These are phyloP conservation scores for Cutaneotrichosporon mucoides DNA, from an alignment of 1,284 basidiomycete genomes.

Conservation along the genomic window DNA sequence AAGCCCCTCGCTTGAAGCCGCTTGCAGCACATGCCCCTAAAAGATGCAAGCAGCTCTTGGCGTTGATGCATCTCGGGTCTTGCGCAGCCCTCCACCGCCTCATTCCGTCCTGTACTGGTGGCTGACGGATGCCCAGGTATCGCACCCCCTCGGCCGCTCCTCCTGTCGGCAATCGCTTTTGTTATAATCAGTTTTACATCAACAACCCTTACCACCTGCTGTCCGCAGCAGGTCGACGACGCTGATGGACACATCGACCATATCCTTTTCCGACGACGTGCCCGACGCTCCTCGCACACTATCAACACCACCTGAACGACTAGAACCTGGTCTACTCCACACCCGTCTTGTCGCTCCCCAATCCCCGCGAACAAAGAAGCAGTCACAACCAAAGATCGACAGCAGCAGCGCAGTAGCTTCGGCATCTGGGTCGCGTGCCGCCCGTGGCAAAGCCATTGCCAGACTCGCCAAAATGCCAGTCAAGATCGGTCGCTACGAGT, in stretches of 20 bases:
- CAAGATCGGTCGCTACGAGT: slow-evolving; percentile 2
- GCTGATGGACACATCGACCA: slow-evolving; percentile 35
- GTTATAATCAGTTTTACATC: not conserved
- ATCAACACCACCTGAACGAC: slow-evolving; percentile 5
- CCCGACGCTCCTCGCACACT: slow-evolving; percentile 11
- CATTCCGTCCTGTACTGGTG: not conserved
- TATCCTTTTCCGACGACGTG: slow-evolving; percentile 25
- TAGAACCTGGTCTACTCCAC: slow-evolving; percentile 26
- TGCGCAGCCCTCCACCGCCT: not conserved
- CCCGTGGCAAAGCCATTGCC: slow-evolving; percentile 3
- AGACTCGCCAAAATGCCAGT: slow-evolving; percentile 2
- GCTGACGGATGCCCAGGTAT: not conserved
- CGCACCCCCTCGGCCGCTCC: too few species aligned
- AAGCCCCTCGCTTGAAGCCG: too few species aligned
- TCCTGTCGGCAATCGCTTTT: too few species aligned
- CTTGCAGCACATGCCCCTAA: too few species aligned
- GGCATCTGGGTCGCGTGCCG: not conserved
- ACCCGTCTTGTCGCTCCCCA: slow-evolving; percentile 30
- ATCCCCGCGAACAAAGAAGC: slow-evolving; percentile 9
- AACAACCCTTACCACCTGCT: not conserved
- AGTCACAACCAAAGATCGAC: not conserved
- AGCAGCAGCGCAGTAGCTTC: slow-evolving; percentile 1
- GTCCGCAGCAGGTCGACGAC: not conserved
- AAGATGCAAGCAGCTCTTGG: too few species aligned
- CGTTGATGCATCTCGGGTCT: too few species aligned